These are phyloP conservation scores for Ophiocordyceps camponoti-rufipedis DNA, from an alignment of 2,329 filamentous ascomycete genomes.

Conservation along the genomic window DNA sequence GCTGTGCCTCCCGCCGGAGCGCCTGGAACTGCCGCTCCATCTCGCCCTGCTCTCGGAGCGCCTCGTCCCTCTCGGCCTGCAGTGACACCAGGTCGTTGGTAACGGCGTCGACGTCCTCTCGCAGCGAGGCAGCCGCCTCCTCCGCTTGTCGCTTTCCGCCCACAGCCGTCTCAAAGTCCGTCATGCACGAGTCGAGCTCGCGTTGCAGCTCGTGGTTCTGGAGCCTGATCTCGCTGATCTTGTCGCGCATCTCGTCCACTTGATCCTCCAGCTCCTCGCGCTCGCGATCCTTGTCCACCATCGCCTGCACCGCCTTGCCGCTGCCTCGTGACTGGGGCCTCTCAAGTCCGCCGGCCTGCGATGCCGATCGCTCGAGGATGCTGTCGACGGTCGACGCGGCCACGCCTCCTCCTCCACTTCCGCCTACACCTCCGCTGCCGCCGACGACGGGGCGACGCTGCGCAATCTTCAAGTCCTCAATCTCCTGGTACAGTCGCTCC, in stretches of 20 bases:
- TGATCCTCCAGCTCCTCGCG: constrained; percentile 75
- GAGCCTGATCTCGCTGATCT: constrained; percentile 69
- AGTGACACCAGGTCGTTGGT: constrained; percentile 63
- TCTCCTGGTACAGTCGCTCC: constrained; percentile 87
- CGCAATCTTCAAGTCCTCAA: constrained; percentile 85
- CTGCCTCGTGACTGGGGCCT: constrained; percentile 61
- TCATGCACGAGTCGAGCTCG: constrained; percentile 61
- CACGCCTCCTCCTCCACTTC: constrained; percentile 6
- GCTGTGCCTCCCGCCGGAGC: constrained; percentile 43
- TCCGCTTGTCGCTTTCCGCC: constrained; percentile 43
- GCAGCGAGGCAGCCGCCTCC: constrained; percentile 40
- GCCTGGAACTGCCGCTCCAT: constrained; percentile 43
- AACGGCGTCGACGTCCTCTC: constrained; percentile 63
- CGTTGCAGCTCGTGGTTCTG: constrained; percentile 78
- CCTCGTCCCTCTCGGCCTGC: constrained; percentile 74
- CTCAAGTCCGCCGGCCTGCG: constrained; percentile 46
- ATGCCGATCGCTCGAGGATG: constrained; percentile 85
- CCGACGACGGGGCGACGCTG: constrained; percentile 54
- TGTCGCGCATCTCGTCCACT: constrained; percentile 68
- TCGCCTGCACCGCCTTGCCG: constrained; percentile 45
- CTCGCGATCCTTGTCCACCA: constrained; percentile 49
- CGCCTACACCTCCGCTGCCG: not conserved
- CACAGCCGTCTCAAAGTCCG: constrained; percentile 60
- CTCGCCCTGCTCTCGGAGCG: constrained; percentile 44
- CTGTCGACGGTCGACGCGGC: constrained; percentile 61